phyloP scores from a whole-genome alignment of 2,329 filamentous ascomycete genomes.

The Aureobasidium sp. region DNA sequence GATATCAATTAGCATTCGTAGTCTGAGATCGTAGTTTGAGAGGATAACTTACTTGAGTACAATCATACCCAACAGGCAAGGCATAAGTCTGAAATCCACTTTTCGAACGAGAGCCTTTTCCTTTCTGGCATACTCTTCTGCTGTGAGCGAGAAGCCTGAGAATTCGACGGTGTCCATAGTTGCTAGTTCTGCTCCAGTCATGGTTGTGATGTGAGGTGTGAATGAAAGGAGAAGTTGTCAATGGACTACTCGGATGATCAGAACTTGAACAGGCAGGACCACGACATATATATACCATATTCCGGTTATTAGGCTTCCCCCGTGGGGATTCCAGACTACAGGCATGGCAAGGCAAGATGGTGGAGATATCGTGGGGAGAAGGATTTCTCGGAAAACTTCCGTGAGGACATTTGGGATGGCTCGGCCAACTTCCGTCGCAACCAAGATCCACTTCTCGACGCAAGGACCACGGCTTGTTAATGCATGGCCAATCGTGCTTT shows the following conservation, averaged over 20 bases:
- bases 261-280: not conserved
- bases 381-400: not conserved
- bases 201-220: not conserved
- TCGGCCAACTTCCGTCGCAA: not conserved
- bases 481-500: not conserved
- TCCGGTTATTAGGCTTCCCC: not conserved
- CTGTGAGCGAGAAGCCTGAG: not conserved
- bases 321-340: not conserved
- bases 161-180: not conserved
- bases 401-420: not conserved
- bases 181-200: not conserved
- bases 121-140: not conserved
- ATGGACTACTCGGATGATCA: too few relatives aligned
- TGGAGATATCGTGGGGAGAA: not conserved
- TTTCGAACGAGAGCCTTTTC: slow-evolving; percentile 30
- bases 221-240: not conserved
- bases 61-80: slow-evolving; percentile 42
- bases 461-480: not conserved
- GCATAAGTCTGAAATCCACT: slow-evolving; percentile 36
- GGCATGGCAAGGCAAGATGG: not conserved
- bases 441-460: not conserved
- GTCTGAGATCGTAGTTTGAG: too few relatives aligned
- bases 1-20: slow-evolving; percentile 20
- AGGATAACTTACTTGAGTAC: not conserved
- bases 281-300: not conserved